Base-by-base conservation (phyloP, 1,139 yeast species). In the Yamadazyma atlantica region DNA sequence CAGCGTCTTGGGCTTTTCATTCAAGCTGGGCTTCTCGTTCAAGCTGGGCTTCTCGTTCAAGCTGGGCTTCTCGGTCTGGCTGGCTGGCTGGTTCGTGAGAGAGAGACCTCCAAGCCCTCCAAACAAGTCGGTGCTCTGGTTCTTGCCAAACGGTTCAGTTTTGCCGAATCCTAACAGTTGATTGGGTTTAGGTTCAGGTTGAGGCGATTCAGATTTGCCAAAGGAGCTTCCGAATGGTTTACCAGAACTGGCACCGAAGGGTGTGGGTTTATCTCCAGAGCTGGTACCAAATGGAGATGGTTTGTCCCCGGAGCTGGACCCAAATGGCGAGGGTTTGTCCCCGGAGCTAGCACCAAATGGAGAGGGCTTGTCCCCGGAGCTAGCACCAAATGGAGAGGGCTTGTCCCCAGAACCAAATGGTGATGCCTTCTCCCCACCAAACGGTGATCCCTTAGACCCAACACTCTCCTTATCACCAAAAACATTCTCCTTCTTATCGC, bases 321-420 rank as follows among this genome's bases (percentile, higher is more conserved):
- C 48, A 37, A 45, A 40, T 8, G 44, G 36, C 9, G 41, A 32
- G 9, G 35, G 17, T 16, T 33, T 27, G 3, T 4, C 27, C 32
- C 13, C 32, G 35, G n/a, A 29, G 17, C 6, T 27, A 6, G 33
- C n/a, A 13, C 36, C 48, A 37, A 45, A 40, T 7, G 44, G 36
- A 13, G 41, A 32, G 9, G 35, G 17, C 16, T 30, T 27, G 3
- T 11, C 22, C 33, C 13, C 32, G 15, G 4, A 28, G n/a, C n/a
- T n/a, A 10, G 33, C n/a, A 13, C 35, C 46, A 37, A 45, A 40
- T 7, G 44, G 36, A 13, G 41, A 32, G 9, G 35, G 13, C 16
- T 33, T 27, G 3, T 11, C 22, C 32, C 9, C 22, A 19, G 22
- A 19, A 19, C 8, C 22, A 19, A 19, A 32, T 12, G 35, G 35